Evolutionary conservation across 2,329 filamentous ascomycete genomes (phyloP), one percentile per base, ranked within the genome.

Genomic region (Paramyrothecium sp.): DNA sequence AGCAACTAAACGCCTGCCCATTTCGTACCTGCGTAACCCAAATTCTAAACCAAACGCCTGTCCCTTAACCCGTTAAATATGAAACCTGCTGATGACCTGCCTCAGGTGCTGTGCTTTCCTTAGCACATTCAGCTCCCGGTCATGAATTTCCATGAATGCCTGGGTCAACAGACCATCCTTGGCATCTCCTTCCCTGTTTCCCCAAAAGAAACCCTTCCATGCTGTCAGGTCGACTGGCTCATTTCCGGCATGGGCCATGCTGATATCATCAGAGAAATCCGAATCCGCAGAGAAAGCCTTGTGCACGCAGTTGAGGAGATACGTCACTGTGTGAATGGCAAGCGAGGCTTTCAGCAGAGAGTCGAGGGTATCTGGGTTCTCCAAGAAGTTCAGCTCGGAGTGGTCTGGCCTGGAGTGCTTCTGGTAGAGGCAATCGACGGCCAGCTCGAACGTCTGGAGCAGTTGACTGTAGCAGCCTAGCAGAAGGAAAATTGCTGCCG

Each of bases 391-490:
- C 46, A 48, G 34, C 13, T 55, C 49, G n/a, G 41, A 21, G 44
- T 46, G 46, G 30, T 50, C n/a, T n/a, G 49, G 50, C 21, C 13
- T 26, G 21, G 51, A 38, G 56, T 60, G 54, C 48, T 56, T 53
- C 10, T 56, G 19, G 51, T 60, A 55, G 8, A 60, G 34, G 5
- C 51, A 58, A 54, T 58, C 53, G 26, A 60, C 57, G 46, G 58
- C 55, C 3, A 60, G 22, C 30, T 60, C 58, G 21, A 60, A 60
- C 4, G 56, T 55, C 46, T 58, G 49, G 17, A 60, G 55, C 17
- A 60, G 30, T 47, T 60, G 58, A 2, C 55, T 60, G 54, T 60
- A 58, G 47, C 58, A 60, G 10, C 58, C 58, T 2, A 60, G 53
- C 3, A 60, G 22, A 1, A 60, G 56, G 21, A 60, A 60, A 10